A percentile compares a stretch with the other conserved stretches of the same genome.
Evolutionary conservation across 176 grass and related monocot genomes (phyloP).

Genomic region (Pharus latifolius): DNA sequence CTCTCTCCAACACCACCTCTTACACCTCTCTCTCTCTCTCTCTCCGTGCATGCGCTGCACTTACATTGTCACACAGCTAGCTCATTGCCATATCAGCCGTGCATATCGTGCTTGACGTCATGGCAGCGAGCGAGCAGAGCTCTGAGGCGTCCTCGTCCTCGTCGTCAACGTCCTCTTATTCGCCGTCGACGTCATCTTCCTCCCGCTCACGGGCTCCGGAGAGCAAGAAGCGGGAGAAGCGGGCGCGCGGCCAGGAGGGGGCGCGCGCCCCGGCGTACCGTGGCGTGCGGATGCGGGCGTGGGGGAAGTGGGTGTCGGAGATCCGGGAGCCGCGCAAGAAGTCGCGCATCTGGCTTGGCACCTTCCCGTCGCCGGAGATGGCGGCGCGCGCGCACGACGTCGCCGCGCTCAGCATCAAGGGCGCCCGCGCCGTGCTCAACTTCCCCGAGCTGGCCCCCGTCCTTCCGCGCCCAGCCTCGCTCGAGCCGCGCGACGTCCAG

Average conservation of each 20-base stretch:
- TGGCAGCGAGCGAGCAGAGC: slow-evolving; percentile 20
- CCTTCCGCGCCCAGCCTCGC: slow-evolving; percentile 48
- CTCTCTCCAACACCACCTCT: background rate
- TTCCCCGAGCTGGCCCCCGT: slow-evolving; percentile 58
- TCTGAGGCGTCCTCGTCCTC: slow-evolving; percentile 19
- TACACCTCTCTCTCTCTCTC: background rate
- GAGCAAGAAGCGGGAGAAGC: slow-evolving; percentile 4
- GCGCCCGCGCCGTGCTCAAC: slow-evolving; percentile 64
- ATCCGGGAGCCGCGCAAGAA: slow-evolving; percentile 97
- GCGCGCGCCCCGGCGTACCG: slow-evolving; percentile 27
- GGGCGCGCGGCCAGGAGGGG: background rate
- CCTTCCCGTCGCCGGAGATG: slow-evolving; percentile 81
- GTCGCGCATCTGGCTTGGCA: slow-evolving; percentile 95
- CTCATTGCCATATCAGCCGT: background rate
- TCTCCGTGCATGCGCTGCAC: too few species aligned
- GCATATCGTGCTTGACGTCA: background rate
- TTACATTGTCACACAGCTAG: too few species aligned
- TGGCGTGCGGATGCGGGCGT: slow-evolving; percentile 74
- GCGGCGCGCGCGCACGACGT: slow-evolving; percentile 86
- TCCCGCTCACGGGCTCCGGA: too few species aligned
- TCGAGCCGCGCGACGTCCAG: slow-evolving; percentile 71
- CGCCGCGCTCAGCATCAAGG: slow-evolving; percentile 82
- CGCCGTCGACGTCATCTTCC: background rate
- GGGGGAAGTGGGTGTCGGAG: slow-evolving; percentile 99
- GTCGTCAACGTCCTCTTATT: background rate